Evolutionary conservation across 2,329 filamentous ascomycete species (phyloP).

Genomic region (Delphinella strobiligena): DNA sequence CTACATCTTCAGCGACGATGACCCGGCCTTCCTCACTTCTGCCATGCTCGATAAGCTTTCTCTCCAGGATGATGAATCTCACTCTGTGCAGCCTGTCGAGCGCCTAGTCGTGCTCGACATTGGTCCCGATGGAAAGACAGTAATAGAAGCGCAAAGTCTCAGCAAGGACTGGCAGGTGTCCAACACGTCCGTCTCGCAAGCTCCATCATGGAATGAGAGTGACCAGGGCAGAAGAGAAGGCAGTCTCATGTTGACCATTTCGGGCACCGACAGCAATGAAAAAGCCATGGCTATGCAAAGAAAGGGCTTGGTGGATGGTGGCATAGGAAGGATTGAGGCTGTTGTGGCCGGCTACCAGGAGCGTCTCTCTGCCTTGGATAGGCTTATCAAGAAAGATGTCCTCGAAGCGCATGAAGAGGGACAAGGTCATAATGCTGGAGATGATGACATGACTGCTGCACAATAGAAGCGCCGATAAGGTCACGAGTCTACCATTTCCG

Average conservation of each 20-base stretch:
- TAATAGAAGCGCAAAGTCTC: slow-evolving; percentile 61
- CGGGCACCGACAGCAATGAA: slow-evolving; percentile 6
- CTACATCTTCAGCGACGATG: slow-evolving; percentile 90
- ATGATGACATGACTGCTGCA: not conserved
- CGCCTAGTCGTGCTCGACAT: slow-evolving; percentile 48
- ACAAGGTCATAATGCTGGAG: not conserved
- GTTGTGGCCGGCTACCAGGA: slow-evolving; percentile 8
- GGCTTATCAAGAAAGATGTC: slow-evolving; percentile 6
- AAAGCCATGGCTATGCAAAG: slow-evolving; percentile 4
- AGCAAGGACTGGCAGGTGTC: slow-evolving; percentile 62
- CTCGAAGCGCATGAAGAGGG: not conserved
- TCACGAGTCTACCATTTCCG: too few species aligned
- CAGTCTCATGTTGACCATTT: slow-evolving; percentile 48
- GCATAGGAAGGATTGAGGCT: slow-evolving; percentile 8
- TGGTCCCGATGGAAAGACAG: slow-evolving; percentile 31
- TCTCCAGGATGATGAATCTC: slow-evolving; percentile 2
- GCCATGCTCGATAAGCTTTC: slow-evolving; percentile 25
- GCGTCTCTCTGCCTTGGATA: slow-evolving; percentile 7
- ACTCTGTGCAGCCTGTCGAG: slow-evolving; percentile 22
- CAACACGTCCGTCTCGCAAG: slow-evolving; percentile 39
- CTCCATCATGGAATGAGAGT: slow-evolving; percentile 48
- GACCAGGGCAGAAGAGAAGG: slow-evolving; percentile 18
- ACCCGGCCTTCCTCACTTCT: slow-evolving; percentile 61
- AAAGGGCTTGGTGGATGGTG: slow-evolving; percentile 5
- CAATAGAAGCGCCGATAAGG: too few species aligned